Conservation (phyloP, 2,329 filamentous ascomycete genomes). For the Ascochyta rabiei region DNA sequence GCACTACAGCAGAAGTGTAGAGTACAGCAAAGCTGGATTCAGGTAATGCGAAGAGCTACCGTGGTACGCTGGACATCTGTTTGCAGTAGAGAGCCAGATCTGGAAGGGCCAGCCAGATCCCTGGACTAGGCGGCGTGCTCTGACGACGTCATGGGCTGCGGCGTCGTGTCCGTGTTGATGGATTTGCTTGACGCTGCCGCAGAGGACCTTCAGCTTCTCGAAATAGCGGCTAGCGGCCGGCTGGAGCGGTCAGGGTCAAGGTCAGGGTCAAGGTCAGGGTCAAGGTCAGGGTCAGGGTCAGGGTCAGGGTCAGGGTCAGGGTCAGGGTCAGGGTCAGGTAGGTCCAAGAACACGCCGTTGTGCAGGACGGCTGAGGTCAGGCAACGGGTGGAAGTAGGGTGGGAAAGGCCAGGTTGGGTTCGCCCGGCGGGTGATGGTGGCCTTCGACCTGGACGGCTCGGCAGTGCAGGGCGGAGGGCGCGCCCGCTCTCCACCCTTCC, state of each 20-base stretch:
- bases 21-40: too few relatives aligned
- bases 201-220: conserved; percentile 8
- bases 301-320: too few relatives aligned
- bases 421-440: background rate
- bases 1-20: too few relatives aligned
- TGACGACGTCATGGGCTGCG: conserved; percentile 2
- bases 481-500: conserved; percentile 6
- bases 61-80: too few relatives aligned
- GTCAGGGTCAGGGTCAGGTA: background rate
- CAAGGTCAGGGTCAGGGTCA: too few relatives aligned
- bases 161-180: background rate
- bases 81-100: conserved; percentile 1
- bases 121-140: background rate
- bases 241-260: background rate
- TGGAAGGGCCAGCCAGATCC: background rate
- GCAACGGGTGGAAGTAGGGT: conserved; percentile 8
- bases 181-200: background rate
- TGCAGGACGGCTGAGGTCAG: conserved; percentile 6
- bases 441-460: too few relatives aligned
- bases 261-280: too few relatives aligned
- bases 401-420: background rate
- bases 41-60: too few relatives aligned
- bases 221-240: conserved; percentile 4
- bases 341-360: background rate
- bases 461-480: background rate